Percentiles rank a stretch among this genome's conserved stretches.
Evolutionary conservation across 441 rosid genomes (phyloP).

Genomic region (Populus hybrid): DNA sequence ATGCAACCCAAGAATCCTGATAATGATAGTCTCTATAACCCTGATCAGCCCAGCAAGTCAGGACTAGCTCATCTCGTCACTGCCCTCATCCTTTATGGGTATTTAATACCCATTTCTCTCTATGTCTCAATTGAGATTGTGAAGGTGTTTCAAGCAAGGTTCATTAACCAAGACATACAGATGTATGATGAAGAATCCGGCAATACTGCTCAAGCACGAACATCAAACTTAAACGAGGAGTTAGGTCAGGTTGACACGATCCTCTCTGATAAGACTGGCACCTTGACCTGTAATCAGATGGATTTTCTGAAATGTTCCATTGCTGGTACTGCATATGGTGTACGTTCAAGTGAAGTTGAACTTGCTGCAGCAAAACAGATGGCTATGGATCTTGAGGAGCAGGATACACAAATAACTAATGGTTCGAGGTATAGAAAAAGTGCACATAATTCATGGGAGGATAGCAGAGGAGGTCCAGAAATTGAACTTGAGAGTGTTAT

Average conservation of each 20-base stretch:
- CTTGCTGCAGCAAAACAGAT: conserved; percentile 85
- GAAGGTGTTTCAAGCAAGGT: conserved; percentile 87
- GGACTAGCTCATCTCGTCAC: conserved; percentile 84
- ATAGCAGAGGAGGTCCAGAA: conserved; percentile 40
- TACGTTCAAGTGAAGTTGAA: conserved; percentile 80
- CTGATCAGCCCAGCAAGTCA: conserved; percentile 45
- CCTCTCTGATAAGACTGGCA: conserved; percentile 96
- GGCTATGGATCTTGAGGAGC: conserved; percentile 72
- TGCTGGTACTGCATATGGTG: conserved; percentile 84
- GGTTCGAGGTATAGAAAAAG: conserved; percentile 29
- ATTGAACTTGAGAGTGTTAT: conserved; percentile 73
- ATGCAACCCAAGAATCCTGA: conserved; percentile 45
- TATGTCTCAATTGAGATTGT: conserved; percentile 97
- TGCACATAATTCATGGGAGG: conserved; percentile 39
- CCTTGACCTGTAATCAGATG: conserved; percentile 98
- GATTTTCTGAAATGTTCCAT: conserved; percentile 97
- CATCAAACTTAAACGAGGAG: conserved; percentile 94
- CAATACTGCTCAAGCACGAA: conserved; percentile 80
- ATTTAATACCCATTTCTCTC: conserved; percentile 90
- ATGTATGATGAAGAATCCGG: conserved; percentile 93
- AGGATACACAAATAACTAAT: conserved; percentile 37
- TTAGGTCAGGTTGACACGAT: conserved; percentile 93
- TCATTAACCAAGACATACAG: conserved; percentile 75
- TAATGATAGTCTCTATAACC: conserved; percentile 50
- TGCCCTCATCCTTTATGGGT: conserved; percentile 92